Evolutionary conservation across 2,329 filamentous ascomycete species (phyloP), one percentile per base, ranked within the genome.

Genomic region (Penicillium sp.): DNA sequence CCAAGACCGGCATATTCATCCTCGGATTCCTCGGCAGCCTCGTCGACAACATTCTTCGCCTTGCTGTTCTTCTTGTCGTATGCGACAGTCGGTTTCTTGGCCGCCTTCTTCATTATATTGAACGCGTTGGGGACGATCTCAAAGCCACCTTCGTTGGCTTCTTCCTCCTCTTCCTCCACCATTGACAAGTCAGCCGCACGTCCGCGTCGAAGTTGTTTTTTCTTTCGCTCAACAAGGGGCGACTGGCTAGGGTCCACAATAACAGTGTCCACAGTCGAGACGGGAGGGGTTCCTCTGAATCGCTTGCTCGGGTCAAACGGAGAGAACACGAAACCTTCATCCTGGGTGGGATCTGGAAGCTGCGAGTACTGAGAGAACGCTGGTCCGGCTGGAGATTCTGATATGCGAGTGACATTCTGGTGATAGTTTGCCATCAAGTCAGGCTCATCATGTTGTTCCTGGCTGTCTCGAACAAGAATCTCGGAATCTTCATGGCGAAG

Each of bases 1-100:
- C 95, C 95, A 10, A 99, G 81, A 4, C 95, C 95, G 39, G 93
- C 93, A 72, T 98, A 99, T 74, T 99, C 95, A 72, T 99, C 95
- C 71, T 99, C 96, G 0, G 95, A 99, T 76, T 99, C 95, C 67
- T 96, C 91, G 59, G 95, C 93, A 71, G 96, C 92, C 64, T 97
- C 95, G 63, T 98, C 86, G 37, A 99, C 83, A 83, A 96, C 90
- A 25, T 89, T 88, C 68, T 88, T 92, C 0, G 93, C 93, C 70
- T 90, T 88, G 77, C 91, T 96, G 72, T 89, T 93, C 75, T 92
- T 93, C 75, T 89, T 91, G 76, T 96, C 85, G 66, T 92, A 96
- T 1, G 81, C 79, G 16, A 83, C 80, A 6, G 78, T 77, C 51
- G 82, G 80, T 66, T 85, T 84, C 42, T 72, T 78, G 6, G 85